Evolutionary conservation across 164 flowering plant genomes (phyloP), one percentile per base, ranked within the genome.

Genomic region (Vitis amurensis): DNA sequence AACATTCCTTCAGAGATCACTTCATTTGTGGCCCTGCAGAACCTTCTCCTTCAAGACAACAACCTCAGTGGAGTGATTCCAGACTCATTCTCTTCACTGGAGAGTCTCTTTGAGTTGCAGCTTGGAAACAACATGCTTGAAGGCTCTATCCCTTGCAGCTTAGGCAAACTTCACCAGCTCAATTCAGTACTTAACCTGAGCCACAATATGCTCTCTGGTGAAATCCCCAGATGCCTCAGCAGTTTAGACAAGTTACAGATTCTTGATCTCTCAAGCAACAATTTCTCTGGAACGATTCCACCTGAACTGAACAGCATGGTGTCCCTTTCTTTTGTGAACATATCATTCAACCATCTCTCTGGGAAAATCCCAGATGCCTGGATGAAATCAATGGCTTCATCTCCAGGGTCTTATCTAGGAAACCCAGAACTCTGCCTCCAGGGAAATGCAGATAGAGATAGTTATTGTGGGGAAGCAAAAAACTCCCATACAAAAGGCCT

Each of bases 51-150:
- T 64, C 66, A 73, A 65, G 83, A 80, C 16, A 81, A 78, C 62
- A 59, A 66, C 55, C 68, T 78, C 11, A 70, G 49, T 56, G 77
- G 79, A 16, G n/a, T 23, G 11, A 64, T 78, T 51, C 81, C 84
- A 4, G 68, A 77, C 44, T 55, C 75, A 4, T 73, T 78, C 48
- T 55, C 79, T 15, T 59, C 75, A 14, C 16, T 67, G 1, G 69
- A 75, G 63, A 68, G 51, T 17, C 76, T 68, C 27, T 44, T 53
- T 3, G 77, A 78, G 17, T 59, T 81, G 73, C 75, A 81, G 63
- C 73, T 81, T 57, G 84, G 79, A 37, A 17, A 53, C 70, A 81
- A 81, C 71, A 58, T 66, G 76, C 68, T 80, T n/a, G 68, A 72
- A 29, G 77, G 80, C 59, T 30, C 69, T 2, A 74, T 80, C 64